Percentiles rank a stretch among this genome's conserved stretches.
phyloP scores from a whole-genome alignment of 2,329 filamentous ascomycete genomes.

The Penicillium occitanis region DNA sequence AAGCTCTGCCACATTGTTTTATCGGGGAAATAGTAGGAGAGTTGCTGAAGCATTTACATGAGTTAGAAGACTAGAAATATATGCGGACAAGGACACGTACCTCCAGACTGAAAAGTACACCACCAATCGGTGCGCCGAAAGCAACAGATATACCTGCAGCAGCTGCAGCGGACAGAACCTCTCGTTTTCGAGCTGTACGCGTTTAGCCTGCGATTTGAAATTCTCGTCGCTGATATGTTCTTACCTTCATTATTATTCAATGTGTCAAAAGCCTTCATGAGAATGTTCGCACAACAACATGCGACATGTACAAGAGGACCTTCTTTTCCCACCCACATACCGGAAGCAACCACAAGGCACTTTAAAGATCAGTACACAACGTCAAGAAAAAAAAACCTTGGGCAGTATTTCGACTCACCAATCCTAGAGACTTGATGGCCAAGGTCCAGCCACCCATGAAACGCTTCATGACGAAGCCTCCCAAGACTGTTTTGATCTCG shows the following conservation, averaged over 20 bases:
- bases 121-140: constrained; percentile 90
- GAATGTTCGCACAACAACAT: constrained; percentile 91
- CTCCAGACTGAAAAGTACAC: constrained; percentile 93
- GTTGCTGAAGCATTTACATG: constrained; percentile 56
- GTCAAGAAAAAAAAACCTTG: neutral
- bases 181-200: constrained; percentile 75
- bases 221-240: constrained; percentile 18
- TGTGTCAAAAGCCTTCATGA: constrained; percentile 82
- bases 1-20: constrained; percentile 99
- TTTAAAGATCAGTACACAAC: constrained; percentile 43
- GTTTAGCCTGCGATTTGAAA: no score
- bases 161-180: constrained; percentile 87
- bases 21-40: constrained; percentile 97
- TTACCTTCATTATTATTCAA: constrained; percentile 84
- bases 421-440: constrained; percentile 80
- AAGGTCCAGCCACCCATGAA: constrained; percentile 89
- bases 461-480: constrained; percentile 85
- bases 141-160: constrained; percentile 91
- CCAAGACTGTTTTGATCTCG: constrained; percentile 94
- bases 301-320: constrained; percentile 93
- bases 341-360: constrained; percentile 88
- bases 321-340: constrained; percentile 96
- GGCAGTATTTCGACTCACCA: constrained; percentile 55
- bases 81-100: constrained; percentile 41
- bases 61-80: neutral